These are phyloP conservation scores for Boletus rubescentipes DNA, from an alignment of 768 basidiomycete genomes.

Conservation along the genomic window DNA sequence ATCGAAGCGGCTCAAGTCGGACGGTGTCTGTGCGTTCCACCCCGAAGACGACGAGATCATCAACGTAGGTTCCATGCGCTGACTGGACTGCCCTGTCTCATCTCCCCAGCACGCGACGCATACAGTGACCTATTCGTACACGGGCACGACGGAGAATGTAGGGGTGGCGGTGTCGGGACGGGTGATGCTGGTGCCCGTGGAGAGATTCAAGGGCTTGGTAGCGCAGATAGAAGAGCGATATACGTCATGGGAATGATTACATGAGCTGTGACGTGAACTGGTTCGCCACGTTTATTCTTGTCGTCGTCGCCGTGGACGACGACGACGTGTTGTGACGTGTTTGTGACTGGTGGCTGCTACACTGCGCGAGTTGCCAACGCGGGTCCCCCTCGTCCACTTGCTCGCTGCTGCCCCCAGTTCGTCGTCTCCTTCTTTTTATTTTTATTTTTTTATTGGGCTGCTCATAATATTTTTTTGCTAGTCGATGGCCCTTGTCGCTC, in stretches of 20 bases:
- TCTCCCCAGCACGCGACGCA: conserved; percentile 23
- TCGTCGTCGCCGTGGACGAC: too few species aligned
- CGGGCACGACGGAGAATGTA: conserved; percentile 61
- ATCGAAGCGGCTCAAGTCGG: conserved; percentile 50
- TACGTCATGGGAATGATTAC: background rate
- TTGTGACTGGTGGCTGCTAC: background rate
- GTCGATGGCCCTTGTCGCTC: conserved; percentile 78
- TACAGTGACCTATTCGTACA: conserved; percentile 42
- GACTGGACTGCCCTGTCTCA: background rate
- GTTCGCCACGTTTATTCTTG: background rate
- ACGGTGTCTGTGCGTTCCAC: conserved; percentile 72
- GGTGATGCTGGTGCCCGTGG: conserved; percentile 58
- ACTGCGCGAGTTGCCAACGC: background rate
- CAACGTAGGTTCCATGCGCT: conserved; percentile 56
- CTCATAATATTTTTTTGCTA: background rate
- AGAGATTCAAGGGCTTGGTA: conserved; percentile 44
- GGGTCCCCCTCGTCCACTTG: background rate
- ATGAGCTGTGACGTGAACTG: background rate
- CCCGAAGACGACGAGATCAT: conserved; percentile 80
- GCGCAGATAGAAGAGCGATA: too few species aligned
- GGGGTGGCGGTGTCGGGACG: conserved; percentile 70
- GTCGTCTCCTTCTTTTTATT: background rate
- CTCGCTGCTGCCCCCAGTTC: background rate
- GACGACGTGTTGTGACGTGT: background rate
- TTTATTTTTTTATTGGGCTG: too few species aligned